Evolutionary conservation across 768 basidiomycete genomes (phyloP).

Genomic region (Kwoniella mangroviensis): DNA sequence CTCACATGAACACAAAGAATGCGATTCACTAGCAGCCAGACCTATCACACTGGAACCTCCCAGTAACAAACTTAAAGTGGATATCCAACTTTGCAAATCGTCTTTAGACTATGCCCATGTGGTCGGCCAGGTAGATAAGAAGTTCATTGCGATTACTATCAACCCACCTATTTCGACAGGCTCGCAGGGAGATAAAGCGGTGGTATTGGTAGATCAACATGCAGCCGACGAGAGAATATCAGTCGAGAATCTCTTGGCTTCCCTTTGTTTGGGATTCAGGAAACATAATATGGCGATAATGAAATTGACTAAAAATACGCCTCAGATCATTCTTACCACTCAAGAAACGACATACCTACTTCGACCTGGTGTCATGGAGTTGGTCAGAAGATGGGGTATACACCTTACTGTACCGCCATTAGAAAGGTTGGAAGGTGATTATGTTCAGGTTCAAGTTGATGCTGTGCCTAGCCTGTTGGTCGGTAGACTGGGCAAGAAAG

Average conservation of each 20-base stretch:
- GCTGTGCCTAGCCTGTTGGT: slow-evolving; percentile 40
- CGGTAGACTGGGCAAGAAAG: slow-evolving; percentile 49
- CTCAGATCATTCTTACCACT: slow-evolving; percentile 69
- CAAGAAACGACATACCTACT: slow-evolving; percentile 67
- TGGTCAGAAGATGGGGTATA: slow-evolving; percentile 54
- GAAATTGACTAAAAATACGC: slow-evolving; percentile 62
- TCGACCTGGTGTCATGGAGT: slow-evolving; percentile 13
- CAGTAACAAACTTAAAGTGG: background rate
- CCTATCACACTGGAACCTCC: background rate
- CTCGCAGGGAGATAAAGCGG: slow-evolving; percentile 25
- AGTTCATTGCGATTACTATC: slow-evolving; percentile 77
- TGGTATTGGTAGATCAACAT: slow-evolving; percentile 93
- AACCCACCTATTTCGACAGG: slow-evolving; percentile 18
- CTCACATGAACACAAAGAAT: background rate
- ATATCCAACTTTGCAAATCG: slow-evolving; percentile 56
- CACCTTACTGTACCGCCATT: slow-evolving; percentile 17
- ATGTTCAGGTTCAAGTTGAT: slow-evolving; percentile 27
- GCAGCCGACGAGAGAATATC: slow-evolving; percentile 96
- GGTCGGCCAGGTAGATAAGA: slow-evolving; percentile 84
- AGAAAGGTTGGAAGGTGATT: slow-evolving; percentile 18
- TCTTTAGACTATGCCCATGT: slow-evolving; percentile 68
- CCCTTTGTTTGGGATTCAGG: slow-evolving; percentile 71
- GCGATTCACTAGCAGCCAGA: background rate
- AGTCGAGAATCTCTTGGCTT: slow-evolving; percentile 78
- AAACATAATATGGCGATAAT: slow-evolving; percentile 57